These are phyloP conservation scores for Aaosphaeria arxii DNA, from an alignment of 2,329 filamentous ascomycete species.

Conservation along the genomic window DNA sequence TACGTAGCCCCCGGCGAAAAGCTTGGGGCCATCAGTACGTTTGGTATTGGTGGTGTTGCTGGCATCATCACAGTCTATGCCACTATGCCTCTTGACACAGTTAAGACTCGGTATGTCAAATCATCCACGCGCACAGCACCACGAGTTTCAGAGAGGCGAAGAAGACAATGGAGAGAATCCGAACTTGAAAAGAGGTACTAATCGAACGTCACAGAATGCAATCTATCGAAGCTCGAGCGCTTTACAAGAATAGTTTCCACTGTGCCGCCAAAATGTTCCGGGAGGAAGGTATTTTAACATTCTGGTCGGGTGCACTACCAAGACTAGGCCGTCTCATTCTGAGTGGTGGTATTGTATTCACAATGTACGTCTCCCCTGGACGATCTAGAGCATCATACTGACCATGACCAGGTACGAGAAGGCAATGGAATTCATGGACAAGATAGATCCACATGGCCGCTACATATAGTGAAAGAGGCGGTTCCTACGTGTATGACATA, in stretches of 20 bases:
- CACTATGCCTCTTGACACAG: constrained; percentile 76
- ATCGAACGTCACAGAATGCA: constrained; percentile 68
- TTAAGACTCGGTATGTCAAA: constrained; percentile 71
- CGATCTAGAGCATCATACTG: constrained; percentile 5
- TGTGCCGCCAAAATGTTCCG: constrained; percentile 82
- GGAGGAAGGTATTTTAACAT: constrained; percentile 83
- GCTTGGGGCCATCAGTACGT: constrained; percentile 81
- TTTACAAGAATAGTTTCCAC: constrained; percentile 84
- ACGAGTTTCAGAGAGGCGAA: no score
- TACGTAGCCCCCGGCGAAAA: constrained; percentile 96
- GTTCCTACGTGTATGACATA: no score
- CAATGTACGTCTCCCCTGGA: constrained; percentile 61
- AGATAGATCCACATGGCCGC: constrained; percentile 74
- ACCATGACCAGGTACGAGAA: constrained; percentile 70
- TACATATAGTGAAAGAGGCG: constrained; percentile 59
- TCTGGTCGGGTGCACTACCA: constrained; percentile 92
- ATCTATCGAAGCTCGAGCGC: constrained; percentile 75
- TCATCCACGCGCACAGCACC: background rate
- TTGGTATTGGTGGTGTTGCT: constrained; percentile 84
- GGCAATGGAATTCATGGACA: constrained; percentile 82
- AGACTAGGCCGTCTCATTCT: constrained; percentile 79
- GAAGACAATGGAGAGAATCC: no score
- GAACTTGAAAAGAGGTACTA: no score
- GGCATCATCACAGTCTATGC: constrained; percentile 83
- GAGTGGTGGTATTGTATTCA: constrained; percentile 96